Base-by-base conservation (phyloP, 73 alveolate genomes). In the Paramecium bursaria region DNA sequence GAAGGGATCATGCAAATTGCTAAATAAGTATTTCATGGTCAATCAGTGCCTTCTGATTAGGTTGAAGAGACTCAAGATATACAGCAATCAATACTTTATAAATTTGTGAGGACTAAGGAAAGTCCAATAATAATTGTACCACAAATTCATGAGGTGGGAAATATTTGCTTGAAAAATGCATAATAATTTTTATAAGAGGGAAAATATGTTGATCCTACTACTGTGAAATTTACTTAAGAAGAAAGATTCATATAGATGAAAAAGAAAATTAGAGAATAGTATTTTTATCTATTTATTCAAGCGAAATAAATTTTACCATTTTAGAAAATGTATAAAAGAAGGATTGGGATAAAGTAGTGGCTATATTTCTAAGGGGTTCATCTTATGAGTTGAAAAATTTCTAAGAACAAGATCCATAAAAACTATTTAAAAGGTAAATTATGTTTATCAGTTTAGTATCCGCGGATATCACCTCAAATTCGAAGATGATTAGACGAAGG, bases 41-140 rank as follows among this genome's bases (percentile, higher is more conserved):
- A 67, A 67, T 67, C 33, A 39, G 55, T 67, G 9, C 46, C 50
- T 25, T 53, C 44, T 0, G 60, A 47, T 30, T 42, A 44, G 27
- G 82, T 25, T 35, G 82, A 67, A 42, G 53, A 67, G 27, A 57
- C 11, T 31, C 46, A 42, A 0, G 33, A 33, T 39, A 3, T 67
- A 42, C 27, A 44, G 17, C 44, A 67, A 39, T 67, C 82, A 0
- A 26, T 67, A 0, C 35, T 67, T 22, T 39, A 67, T 35, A 57
- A 67, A 39, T 67, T 67, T 44, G 22, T 67, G 17, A 67, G 44
- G 27, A 39, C 82, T 0, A 67, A 86, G 47, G 92, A 79, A 1
- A 86, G 53, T 44, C 93, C 93, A 25, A 87, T 91, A 48, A 91
- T 91, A 29, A 51, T 91, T 4, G 95, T 87, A n/a, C 95, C 95